Evolutionary conservation across 2,329 filamentous ascomycete genomes (phyloP), one percentile per base, ranked within the genome.

Genomic region (Byssothecium circinans): DNA sequence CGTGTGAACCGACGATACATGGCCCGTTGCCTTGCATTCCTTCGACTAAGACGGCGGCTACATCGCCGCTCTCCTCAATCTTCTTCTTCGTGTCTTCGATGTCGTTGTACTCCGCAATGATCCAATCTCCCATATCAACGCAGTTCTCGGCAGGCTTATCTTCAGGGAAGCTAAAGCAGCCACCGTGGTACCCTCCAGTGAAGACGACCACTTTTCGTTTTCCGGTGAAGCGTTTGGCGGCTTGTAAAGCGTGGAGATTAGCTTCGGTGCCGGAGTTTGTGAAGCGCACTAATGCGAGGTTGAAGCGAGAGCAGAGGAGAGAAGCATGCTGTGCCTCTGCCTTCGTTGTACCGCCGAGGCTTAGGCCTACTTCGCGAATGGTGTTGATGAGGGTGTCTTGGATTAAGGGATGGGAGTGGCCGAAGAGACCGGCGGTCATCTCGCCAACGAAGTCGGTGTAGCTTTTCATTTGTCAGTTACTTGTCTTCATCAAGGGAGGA

Each of bases 1-100:
- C 75, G 1, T 40, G 43, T 0, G 68, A 73, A 0, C 73, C 84
- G 0, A 74, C 70, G 5, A 84, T 77, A 43, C 78, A 81, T 0
- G 85, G 85, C 0, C 79, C 84, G 2, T 79, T 76, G 0, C 84
- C 84, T 54, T 87, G 83, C 77, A 89, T 82, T 0, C 77, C 78
- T 65, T 89, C 86, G 0, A 89, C 71, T 2, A 89, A 59, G 17
- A 89, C 82, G 0, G 82, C 84, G 0, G 83, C 84, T 0, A 88
- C 65, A 8, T 77, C 74, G 2, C 47, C 55, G 17, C 54, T 60
- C 49, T 33, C 57, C 6, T 72, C 61, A 7, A 85, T 73, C 10
- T 78, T 72, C 2, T 51, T 52, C 5, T 64, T 67, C 0, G 80
- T 77, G 2, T 73, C 73, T 0, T 71, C 68, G 1, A 79, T 54